Percentiles rank a stretch among this genome's conserved stretches.
phyloP scores from a whole-genome alignment of 768 basidiomycete species.

The Hemileccinum impolitum region DNA sequence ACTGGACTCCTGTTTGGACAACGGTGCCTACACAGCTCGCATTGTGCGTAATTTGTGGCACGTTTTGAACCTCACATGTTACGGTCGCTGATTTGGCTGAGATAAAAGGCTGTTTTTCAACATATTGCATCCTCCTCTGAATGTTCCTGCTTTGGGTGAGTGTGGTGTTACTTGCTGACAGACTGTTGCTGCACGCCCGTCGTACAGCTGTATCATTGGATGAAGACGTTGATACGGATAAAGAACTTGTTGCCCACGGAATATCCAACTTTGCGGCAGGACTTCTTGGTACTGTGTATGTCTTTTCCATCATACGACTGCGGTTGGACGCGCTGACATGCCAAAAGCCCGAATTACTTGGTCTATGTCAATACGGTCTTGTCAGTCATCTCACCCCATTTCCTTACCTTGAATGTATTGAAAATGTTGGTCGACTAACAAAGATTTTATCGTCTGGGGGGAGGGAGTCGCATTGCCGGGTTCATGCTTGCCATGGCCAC shows the following conservation, averaged over 20 bases:
- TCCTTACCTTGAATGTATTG: background rate
- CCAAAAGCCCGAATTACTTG: slow-evolving; percentile 71
- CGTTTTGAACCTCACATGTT: background rate
- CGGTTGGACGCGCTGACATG: slow-evolving; percentile 3
- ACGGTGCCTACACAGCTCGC: slow-evolving; percentile 95
- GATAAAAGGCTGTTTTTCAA: slow-evolving; percentile 73
- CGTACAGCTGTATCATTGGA: slow-evolving; percentile 77
- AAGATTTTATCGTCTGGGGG: slow-evolving; percentile 92
- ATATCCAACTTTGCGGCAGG: slow-evolving; percentile 87
- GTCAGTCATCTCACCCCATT: slow-evolving; percentile 36
- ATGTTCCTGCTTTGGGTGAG: slow-evolving; percentile 84
- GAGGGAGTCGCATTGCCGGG: slow-evolving; percentile 77
- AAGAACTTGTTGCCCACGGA: slow-evolving; percentile 90
- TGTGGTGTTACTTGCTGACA: background rate
- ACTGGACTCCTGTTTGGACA: slow-evolving; percentile 65
- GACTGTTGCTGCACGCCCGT: background rate
- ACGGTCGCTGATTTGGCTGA: slow-evolving; percentile 23
- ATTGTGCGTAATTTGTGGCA: slow-evolving; percentile 48
- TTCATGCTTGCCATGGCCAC: slow-evolving; percentile 82
- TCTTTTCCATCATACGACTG: slow-evolving; percentile 7
- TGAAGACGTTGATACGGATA: slow-evolving; percentile 87
- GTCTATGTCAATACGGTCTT: slow-evolving; percentile 85
- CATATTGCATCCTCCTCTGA: slow-evolving; percentile 78
- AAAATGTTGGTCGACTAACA: background rate
- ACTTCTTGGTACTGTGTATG: slow-evolving; percentile 74